Base-by-base conservation (phyloP, 2,329 filamentous ascomycete species). In the Botrytis fragariae region DNA sequence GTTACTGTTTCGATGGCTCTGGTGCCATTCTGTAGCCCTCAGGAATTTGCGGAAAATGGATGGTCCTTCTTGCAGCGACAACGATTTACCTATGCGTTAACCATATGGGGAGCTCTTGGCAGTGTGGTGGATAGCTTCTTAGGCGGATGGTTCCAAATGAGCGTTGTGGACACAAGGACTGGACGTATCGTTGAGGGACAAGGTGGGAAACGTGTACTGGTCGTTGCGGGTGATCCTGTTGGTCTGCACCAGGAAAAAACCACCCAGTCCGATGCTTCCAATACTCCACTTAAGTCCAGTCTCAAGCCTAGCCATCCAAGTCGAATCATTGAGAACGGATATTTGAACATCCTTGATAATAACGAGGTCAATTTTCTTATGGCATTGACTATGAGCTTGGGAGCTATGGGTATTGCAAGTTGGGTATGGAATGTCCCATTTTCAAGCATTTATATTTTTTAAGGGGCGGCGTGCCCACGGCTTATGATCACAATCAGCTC, bases 331-430 rank as follows among this genome's bases (percentile, higher is more conserved):
- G 89, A 93, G 82, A 92, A 85, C 77, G 94, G 90, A 81, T 74
- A 75, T 69, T 86, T 84, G 88, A 88, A 97, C 81, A 81, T 97
- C 75, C 85, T 99, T 73, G 94, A 97, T 82, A 99, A 99, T 82
- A 99, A 99, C 82, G 92, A 93, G 72, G 94, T 99, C 78, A 99
- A 99, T 82, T 89, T 98, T 73, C 82, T 95, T 73, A 98, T 98
- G 95, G 95, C 95, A 0, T 86, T 89, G 22, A 86, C 86, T 7
- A 95, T 97, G 88, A 97, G 93, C 80, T 76, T 94, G 29, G 89
- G 91, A 7, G 92, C 91, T 7, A 97, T 98, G 89, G 85, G 84
- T 0, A 82, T 89, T 48, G 90, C 88, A 44, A 83, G 86, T 62
- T 89, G 86, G 87, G 86, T 87, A 74, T 92, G 90, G 89, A 85